A percentile compares a stretch with the other conserved stretches of the same genome.
These are phyloP conservation scores for Balansia obtecta DNA, from an alignment of 2,329 filamentous ascomycete species.

Conservation along the genomic window DNA sequence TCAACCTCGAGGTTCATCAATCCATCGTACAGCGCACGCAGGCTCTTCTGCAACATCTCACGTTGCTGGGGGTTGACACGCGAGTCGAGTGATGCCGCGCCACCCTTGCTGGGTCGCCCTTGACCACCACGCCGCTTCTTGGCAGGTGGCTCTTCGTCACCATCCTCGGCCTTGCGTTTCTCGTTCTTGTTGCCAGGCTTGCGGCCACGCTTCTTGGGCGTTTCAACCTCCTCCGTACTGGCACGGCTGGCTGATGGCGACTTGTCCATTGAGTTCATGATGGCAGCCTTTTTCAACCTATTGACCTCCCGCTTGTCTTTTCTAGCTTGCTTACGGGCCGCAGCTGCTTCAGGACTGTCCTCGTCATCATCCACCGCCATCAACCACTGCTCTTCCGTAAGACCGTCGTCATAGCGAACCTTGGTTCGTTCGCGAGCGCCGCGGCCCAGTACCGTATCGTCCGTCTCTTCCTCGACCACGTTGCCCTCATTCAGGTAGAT, in stretches of 20 bases:
- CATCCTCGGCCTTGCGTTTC: constrained; percentile 79
- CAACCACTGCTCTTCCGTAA: constrained; percentile 98
- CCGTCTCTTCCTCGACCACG: constrained; percentile 65
- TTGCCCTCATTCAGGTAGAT: constrained; percentile 86
- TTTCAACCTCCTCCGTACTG: constrained; percentile 67
- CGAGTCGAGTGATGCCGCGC: constrained; percentile 18
- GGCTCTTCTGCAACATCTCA: constrained; percentile 62
- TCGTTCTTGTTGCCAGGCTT: constrained; percentile 62
- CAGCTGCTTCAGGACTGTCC: constrained; percentile 84
- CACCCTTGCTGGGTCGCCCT: constrained; percentile 51
- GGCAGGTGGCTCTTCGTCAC: constrained; percentile 62
- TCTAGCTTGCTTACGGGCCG: constrained; percentile 75
- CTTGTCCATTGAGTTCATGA: constrained; percentile 35
- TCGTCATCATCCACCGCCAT: constrained; percentile 97
- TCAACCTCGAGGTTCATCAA: constrained; percentile 79
- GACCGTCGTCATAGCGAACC: constrained; percentile 90
- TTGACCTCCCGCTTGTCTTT: constrained; percentile 72
- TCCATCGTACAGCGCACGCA: constrained; percentile 65
- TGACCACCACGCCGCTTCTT: constrained; percentile 69
- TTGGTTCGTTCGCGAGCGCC: constrained; percentile 90
- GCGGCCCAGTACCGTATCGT: constrained; percentile 65
- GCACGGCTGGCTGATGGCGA: constrained; percentile 71
- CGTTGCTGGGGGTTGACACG: constrained; percentile 59
- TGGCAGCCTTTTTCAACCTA: constrained; percentile 46
- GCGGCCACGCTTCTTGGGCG: constrained; percentile 72